Evolutionary conservation across 192 early-diverging fungal species (phyloP), one percentile per base, ranked within the genome.

Genomic region (Coemansia erecta): DNA sequence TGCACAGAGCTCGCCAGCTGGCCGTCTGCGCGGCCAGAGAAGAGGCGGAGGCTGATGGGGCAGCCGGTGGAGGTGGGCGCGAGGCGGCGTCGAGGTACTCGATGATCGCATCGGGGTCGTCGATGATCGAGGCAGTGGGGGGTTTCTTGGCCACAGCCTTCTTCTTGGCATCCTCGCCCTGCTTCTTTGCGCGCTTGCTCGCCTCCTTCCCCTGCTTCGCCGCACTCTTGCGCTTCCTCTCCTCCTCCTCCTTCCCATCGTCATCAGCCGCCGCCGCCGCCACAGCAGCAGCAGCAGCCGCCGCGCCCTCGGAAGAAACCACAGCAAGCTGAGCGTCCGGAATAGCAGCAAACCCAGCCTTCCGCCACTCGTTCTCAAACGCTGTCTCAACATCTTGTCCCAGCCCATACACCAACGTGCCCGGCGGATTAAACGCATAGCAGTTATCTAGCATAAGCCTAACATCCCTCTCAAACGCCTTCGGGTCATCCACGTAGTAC

Each of bases 341-440:
- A 10, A 37, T 37, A 37, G 35, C 35, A 37, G 35, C 14, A 3
- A 59, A 14, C 4, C 28, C 57, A 23, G 60, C 19, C 47, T 60
- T 72, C 10, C 21, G 48, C 81, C 83, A 72, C 61, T 77, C 69
- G 10, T 66, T n/a, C 22, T 87, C 77, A 68, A 89, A 90, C 15
- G 53, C 61, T 0, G 65, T 58, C 41, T 86, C 79, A 0, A 94
- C 47, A 0, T 65, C 58, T 52, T 82, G 62, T 13, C 87, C 85
- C 74, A 88, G 82, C 10, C 78, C 73, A 50, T 86, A 74, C 0
- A 93, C 90, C 33, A 77, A 82, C 5, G 85, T 87, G 45, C 71
- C 72, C 0, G 81, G 72, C n/a, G 85, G 85, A 70, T 95, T 95
- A 52, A 89, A 95, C 1, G 52, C 59, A 44, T 67, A 86, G 53